phyloP scores from a whole-genome alignment of 352 stramenopile genomes.

The Pythium oligandrum region DNA sequence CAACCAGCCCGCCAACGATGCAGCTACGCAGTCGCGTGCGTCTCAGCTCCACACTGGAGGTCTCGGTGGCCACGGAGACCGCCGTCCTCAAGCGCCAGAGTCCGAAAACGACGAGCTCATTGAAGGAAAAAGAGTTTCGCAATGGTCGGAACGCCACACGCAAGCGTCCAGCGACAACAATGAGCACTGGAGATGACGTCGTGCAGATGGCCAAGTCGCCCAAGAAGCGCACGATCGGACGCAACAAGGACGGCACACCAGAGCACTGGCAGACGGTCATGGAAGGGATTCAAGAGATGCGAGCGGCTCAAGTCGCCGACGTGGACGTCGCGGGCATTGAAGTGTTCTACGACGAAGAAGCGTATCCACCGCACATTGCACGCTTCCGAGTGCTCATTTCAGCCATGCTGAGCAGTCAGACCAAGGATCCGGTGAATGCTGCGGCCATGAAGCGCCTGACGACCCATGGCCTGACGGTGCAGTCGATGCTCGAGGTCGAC shows the following conservation, averaged over 20 bases:
- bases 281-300: conserved; percentile 63
- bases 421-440: conserved; percentile 91
- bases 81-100: no score
- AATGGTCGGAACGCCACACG: no score
- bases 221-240: background rate
- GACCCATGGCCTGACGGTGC: conserved; percentile 70
- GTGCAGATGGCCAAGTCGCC: conserved; percentile 9
- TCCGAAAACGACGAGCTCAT: no score
- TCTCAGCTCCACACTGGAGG: no score
- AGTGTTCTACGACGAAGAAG: conserved; percentile 38
- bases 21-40: no score
- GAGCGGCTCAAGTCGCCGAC: conserved; percentile 50
- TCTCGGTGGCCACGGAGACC: no score
- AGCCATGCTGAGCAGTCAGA: conserved; percentile 97
- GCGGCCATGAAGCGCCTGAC: conserved; percentile 68
- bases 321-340: conserved; percentile 71
- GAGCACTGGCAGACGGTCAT: conserved; percentile 54
- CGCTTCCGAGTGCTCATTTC: conserved; percentile 93
- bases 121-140: no score
- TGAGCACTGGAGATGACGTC: no score
- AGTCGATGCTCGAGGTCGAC: conserved; percentile 83
- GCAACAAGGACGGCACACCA: conserved; percentile 22
- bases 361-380: conserved; percentile 33
- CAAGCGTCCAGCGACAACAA: no score
- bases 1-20: no score